These are phyloP conservation scores for Tolypocladium tropicale DNA, from an alignment of 2,329 filamentous ascomycete genomes.

Conservation along the genomic window DNA sequence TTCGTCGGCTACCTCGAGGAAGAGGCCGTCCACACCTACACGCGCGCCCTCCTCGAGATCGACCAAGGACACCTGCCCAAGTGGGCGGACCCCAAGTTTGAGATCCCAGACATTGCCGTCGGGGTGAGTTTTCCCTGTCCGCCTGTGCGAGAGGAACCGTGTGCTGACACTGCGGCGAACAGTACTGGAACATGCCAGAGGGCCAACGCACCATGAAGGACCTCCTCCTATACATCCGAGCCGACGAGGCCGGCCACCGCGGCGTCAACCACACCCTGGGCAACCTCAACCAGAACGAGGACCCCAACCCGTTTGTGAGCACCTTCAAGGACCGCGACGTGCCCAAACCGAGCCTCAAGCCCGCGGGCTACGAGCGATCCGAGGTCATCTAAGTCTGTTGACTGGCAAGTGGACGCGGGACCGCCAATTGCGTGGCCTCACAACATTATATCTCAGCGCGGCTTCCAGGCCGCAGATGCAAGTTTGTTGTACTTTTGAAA, in stretches of 20 bases:
- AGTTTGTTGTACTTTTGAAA: neutral
- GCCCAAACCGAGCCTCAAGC: conserved; percentile 56
- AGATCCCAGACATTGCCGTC: conserved; percentile 80
- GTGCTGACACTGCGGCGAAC: neutral
- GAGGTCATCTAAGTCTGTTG: conserved; percentile 55
- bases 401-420: neutral
- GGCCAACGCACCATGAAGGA: conserved; percentile 74
- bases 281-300: conserved; percentile 73
- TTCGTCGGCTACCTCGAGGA: conserved; percentile 97
- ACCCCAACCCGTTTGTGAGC: conserved; percentile 88
- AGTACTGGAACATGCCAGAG: conserved; percentile 92
- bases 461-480: neutral
- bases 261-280: conserved; percentile 94
- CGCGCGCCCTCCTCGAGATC: conserved; percentile 75
- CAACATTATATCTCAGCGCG: neutral
- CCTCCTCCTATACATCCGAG: conserved; percentile 76
- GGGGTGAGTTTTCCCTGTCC: conserved; percentile 25
- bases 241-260: conserved; percentile 81
- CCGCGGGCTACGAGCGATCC: conserved; percentile 70
- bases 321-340: conserved; percentile 61
- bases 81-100: conserved; percentile 61
- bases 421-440: no score
- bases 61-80: conserved; percentile 74
- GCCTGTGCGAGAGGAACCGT: neutral
- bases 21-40: conserved; percentile 94